phyloP scores from a whole-genome alignment of 1,284 basidiomycete genomes.

The Ustanciosporium gigantosporum region DNA sequence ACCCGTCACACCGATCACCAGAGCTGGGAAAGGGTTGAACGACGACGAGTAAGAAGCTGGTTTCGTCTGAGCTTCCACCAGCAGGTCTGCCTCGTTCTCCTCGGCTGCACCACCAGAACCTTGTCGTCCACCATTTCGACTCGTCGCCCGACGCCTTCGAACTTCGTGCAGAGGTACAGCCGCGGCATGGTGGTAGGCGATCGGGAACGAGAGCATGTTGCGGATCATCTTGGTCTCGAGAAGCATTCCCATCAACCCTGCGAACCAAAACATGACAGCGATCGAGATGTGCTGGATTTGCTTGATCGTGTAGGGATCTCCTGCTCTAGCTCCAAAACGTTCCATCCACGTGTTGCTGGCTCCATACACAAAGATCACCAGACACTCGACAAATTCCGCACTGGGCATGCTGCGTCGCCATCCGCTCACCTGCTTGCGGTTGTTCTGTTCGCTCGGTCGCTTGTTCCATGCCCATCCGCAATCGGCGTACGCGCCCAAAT shows the following conservation, averaged over 20 bases:
- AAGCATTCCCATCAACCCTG: slow-evolving; percentile 83
- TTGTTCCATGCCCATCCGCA: slow-evolving; percentile 94
- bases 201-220: slow-evolving; percentile 41
- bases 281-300: slow-evolving; percentile 94
- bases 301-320: slow-evolving; percentile 86
- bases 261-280: slow-evolving; percentile 94
- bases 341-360: slow-evolving; percentile 96
- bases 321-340: slow-evolving; percentile 76
- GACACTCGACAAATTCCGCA: slow-evolving; percentile 85
- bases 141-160: slow-evolving; percentile 2
- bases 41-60: slow-evolving; percentile 69
- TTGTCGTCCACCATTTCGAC: background rate
- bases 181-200: slow-evolving; percentile 21
- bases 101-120: background rate
- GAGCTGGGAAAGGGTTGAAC: slow-evolving; percentile 81
- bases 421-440: slow-evolving; percentile 11
- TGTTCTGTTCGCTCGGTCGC: slow-evolving; percentile 26
- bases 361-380: slow-evolving; percentile 86
- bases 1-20: slow-evolving; percentile 90
- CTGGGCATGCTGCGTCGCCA: slow-evolving; percentile 45
- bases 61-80: slow-evolving; percentile 36
- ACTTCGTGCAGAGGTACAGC: slow-evolving; percentile 15
- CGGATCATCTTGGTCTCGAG: slow-evolving; percentile 72
- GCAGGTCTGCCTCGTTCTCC: slow-evolving; percentile 15
- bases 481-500: slow-evolving; percentile 84